Base-by-base conservation (phyloP, 1,139 yeast genomes). In the Taphrina confusa region DNA sequence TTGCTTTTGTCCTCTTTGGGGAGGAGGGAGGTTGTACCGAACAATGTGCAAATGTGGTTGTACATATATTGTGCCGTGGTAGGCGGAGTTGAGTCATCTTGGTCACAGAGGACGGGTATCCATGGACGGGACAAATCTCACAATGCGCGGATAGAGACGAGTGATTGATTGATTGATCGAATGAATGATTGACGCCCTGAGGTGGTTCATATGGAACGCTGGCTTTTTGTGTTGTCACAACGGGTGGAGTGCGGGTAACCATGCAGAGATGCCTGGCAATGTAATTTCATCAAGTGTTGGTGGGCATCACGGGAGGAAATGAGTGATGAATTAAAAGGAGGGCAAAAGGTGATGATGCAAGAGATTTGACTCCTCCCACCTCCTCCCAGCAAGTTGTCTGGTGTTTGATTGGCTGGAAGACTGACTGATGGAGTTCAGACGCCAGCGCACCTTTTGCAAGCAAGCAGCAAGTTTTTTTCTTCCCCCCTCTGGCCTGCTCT, bases 141-240 rank as follows among this genome's bases (percentile, higher is more conserved):
- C n/a, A n/a, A n/a, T n/a, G 42, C 25, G 8, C 42, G 42, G 42
- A 5, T 37, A 37, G 42, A 37, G 42, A 37, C 42, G 42, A 37
- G 42, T 37, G 42, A 37, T 37, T 18, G 25, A 37, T 37, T 37
- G 42, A 25, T n/a, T n/a, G n/a, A n/a, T n/a, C n/a, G n/a, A n/a
- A n/a, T n/a, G n/a, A n/a, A n/a, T n/a, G n/a, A n/a, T n/a, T n/a
- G n/a, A n/a, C n/a, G n/a, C n/a, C n/a, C n/a, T n/a, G n/a, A n/a
- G n/a, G n/a, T n/a, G n/a, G n/a, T n/a, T n/a, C n/a, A n/a, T n/a
- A n/a, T n/a, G n/a, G n/a, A n/a, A n/a, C n/a, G n/a, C n/a, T n/a
- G n/a, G n/a, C n/a, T n/a, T n/a, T n/a, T n/a, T 37, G 18, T 37
- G 42, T 37, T 22, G 42, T 37, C 9, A 28, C 33, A 28, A 28